phyloP scores from a whole-genome alignment of 148 eudicot species.

The Rhododendron griersonianum region DNA sequence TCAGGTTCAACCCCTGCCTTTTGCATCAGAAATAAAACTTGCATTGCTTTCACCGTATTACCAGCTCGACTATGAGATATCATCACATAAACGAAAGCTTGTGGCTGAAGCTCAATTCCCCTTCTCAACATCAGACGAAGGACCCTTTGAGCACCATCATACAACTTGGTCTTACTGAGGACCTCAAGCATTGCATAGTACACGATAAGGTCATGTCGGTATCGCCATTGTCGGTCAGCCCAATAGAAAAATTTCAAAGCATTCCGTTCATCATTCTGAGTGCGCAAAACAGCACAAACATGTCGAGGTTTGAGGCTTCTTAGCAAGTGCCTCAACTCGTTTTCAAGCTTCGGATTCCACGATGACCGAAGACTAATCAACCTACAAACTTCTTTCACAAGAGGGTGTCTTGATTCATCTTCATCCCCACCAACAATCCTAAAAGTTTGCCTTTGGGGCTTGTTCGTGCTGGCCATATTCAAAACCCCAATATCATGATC shows the following conservation, averaged over 20 bases:
- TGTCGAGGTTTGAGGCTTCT: conserved; percentile 36
- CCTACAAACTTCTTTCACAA: conserved; percentile 35
- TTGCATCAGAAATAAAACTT: conserved; percentile 28
- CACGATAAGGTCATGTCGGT: conserved; percentile 31
- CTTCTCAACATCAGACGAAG: conserved; percentile 32
- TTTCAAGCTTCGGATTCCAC: conserved; percentile 32
- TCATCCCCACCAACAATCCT: conserved; percentile 26
- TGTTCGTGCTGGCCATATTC: background rate
- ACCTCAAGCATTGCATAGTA: conserved; percentile 38
- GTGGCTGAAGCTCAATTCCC: conserved; percentile 19
- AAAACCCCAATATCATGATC: conserved; percentile 19
- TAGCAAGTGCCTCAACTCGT: conserved; percentile 22
- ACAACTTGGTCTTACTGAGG: conserved; percentile 38
- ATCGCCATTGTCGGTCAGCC: conserved; percentile 43
- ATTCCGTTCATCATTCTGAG: conserved; percentile 28
- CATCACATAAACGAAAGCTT: conserved; percentile 37
- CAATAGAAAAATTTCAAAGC: conserved; percentile 33
- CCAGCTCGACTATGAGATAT: conserved; percentile 42
- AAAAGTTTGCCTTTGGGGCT: conserved; percentile 7
- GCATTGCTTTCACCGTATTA: conserved; percentile 28
- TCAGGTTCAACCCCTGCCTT: conserved; percentile 31
- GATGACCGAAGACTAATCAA: conserved; percentile 20
- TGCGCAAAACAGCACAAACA: conserved; percentile 34
- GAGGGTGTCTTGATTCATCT: conserved; percentile 31
- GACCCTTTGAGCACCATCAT: conserved; percentile 35